Conservation (phyloP, 2,329 filamentous ascomycete species). For the Metarhizium robertsii region DNA sequence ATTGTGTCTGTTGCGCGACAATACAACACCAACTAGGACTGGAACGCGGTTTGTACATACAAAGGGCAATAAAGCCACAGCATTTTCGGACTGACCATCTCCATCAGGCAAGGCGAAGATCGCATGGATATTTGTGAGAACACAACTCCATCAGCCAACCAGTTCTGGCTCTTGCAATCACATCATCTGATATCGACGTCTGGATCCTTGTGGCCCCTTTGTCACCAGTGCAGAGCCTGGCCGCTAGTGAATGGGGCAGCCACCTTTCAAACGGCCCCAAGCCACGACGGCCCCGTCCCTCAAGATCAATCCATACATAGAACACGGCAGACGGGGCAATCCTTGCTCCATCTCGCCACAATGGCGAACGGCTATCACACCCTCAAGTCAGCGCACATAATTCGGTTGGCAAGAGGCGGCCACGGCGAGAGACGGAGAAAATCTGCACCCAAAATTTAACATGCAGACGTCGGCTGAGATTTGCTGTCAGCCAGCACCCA, state of each 20-base stretch:
- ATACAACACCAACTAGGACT: no score
- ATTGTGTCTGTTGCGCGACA: background rate
- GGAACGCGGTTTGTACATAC: no score
- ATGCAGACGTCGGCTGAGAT: no score
- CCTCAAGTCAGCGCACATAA: background rate
- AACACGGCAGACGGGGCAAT: no score
- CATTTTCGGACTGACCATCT: background rate
- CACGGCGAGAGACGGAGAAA: background rate
- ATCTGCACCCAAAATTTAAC: background rate
- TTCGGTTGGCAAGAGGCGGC: background rate
- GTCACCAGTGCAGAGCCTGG: background rate
- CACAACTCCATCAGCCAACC: background rate
- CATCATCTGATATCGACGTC: background rate
- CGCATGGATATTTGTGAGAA: no score
- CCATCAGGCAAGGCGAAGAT: no score
- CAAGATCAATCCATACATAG: no score
- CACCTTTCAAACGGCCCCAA: background rate
- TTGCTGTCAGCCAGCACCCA: background rate
- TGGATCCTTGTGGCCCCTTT: background rate
- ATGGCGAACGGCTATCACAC: background rate
- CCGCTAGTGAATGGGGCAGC: background rate
- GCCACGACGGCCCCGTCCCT: background rate
- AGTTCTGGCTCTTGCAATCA: background rate
- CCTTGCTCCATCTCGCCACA: background rate
- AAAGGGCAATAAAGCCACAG: background rate